phyloP scores from a whole-genome alignment of 495 filamentous ascomycete genomes.

The Penicillium canariense region DNA sequence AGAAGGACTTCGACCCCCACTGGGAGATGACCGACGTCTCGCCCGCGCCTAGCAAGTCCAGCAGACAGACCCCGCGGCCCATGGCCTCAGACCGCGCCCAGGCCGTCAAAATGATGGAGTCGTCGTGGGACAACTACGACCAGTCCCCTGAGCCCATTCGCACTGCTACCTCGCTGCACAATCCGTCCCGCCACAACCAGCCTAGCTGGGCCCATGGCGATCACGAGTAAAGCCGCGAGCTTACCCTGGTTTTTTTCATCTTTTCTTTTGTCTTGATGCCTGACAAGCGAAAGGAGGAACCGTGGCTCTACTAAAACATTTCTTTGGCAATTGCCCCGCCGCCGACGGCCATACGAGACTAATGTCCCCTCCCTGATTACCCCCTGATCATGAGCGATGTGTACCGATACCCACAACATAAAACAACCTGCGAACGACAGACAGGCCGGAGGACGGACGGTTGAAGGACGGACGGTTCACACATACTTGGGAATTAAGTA shows the following conservation, averaged over 20 bases:
- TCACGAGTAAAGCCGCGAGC: conserved; percentile 11
- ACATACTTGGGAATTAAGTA: not conserved
- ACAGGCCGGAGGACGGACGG: conserved; percentile 1
- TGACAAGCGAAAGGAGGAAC: not conserved
- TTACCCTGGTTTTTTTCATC: not conserved
- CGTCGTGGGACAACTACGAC: conserved; percentile 63
- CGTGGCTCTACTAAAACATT: not conserved
- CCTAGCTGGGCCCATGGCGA: conserved; percentile 24
- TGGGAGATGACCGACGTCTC: conserved; percentile 66
- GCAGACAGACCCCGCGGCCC: conserved; percentile 55
- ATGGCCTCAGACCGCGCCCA: conserved; percentile 39
- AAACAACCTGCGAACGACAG: conserved; percentile 7
- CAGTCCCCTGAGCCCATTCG: conserved; percentile 50
- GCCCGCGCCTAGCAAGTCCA: conserved; percentile 37
- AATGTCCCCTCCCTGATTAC: conserved; percentile 9
- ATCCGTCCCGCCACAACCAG: conserved; percentile 25
- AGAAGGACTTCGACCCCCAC: conserved; percentile 71
- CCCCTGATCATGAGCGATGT: conserved; percentile 24
- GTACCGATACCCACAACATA: conserved; percentile 28
- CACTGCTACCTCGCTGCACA: conserved; percentile 17
- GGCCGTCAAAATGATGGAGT: conserved; percentile 60
- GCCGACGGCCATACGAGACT: conserved; percentile 1
- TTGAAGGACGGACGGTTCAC: not conserved
- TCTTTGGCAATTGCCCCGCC: not conserved
- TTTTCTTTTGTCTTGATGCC: too few relatives aligned